These are phyloP conservation scores for Venturiaceae sp. DNA, from an alignment of 2,329 filamentous ascomycete species.

Conservation along the genomic window DNA sequence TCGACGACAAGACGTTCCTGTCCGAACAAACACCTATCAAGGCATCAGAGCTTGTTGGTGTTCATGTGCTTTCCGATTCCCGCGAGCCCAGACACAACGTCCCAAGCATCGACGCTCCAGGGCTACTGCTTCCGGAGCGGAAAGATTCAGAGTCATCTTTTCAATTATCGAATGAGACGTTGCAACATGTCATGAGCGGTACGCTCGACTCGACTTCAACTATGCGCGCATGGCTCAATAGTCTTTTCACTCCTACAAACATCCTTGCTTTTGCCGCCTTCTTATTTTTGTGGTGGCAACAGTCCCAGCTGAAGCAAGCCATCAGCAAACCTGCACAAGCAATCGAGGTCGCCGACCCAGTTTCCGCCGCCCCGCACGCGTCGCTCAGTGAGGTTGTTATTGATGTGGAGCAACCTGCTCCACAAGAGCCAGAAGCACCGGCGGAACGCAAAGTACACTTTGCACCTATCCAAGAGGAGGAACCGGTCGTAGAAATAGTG, in stretches of 20 bases:
- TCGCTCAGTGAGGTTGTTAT: neutral
- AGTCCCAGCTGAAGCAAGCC: neutral
- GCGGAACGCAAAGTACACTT: slow-evolving; percentile 1
- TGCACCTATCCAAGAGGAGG: neutral
- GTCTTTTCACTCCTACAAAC: neutral
- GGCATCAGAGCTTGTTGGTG: slow-evolving; percentile 26
- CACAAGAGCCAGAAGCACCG: neutral
- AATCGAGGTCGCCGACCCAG: neutral
- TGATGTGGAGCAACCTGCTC: neutral
- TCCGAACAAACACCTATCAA: slow-evolving; percentile 19
- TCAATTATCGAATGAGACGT: neutral
- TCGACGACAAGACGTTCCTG: slow-evolving; percentile 21
- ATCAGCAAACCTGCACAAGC: neutral
- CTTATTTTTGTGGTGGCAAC: neutral
- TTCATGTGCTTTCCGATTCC: slow-evolving; percentile 22
- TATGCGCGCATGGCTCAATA: neutral
- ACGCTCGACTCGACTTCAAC: neutral
- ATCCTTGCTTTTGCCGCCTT: neutral
- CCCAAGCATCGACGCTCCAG: neutral
- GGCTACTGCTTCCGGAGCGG: neutral
- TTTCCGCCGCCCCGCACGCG: neutral
- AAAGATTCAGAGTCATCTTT: neutral
- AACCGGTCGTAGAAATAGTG: neutral
- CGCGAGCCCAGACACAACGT: neutral
- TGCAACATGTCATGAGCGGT: neutral